These are phyloP conservation scores for Acanthamoeba culbertsoni DNA, from an alignment of 208 protist genomes.

Conservation along the genomic window DNA sequence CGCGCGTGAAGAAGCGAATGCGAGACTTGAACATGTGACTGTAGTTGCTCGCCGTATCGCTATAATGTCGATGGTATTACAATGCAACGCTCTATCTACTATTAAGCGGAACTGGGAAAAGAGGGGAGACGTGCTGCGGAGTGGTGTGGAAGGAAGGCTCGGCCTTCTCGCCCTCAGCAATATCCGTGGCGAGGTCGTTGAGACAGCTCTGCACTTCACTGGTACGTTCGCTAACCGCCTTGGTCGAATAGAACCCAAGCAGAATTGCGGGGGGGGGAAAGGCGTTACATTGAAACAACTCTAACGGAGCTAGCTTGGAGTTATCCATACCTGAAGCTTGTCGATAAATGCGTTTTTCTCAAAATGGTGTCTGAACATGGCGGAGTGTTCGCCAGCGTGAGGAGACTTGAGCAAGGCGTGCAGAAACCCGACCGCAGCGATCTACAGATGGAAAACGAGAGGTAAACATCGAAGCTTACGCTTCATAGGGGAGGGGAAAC, in stretches of 20 bases:
- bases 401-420: background rate
- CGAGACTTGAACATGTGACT: constrained; percentile 43
- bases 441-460: background rate
- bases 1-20: constrained; percentile 11
- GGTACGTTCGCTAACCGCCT: background rate
- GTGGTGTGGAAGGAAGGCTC: constrained; percentile 49
- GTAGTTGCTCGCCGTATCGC: constrained; percentile 47
- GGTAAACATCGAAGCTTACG: background rate
- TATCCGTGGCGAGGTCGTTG: background rate
- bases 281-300: background rate
- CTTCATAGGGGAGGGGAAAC: background rate
- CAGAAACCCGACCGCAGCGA: background rate
- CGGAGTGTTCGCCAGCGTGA: background rate
- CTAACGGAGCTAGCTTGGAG: background rate
- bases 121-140: background rate
- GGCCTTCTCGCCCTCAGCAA: constrained; percentile 9
- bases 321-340: background rate
- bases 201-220: background rate
- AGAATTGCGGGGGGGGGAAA: background rate
- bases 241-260: background rate
- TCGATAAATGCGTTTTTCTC: background rate
- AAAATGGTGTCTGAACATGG: constrained; percentile 41
- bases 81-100: background rate
- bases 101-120: background rate
- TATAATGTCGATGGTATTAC: background rate